Percentiles rank a stretch among this genome's conserved stretches.
Conservation (phyloP, 1,139 yeast species). For the Yarrowia galli region DNA sequence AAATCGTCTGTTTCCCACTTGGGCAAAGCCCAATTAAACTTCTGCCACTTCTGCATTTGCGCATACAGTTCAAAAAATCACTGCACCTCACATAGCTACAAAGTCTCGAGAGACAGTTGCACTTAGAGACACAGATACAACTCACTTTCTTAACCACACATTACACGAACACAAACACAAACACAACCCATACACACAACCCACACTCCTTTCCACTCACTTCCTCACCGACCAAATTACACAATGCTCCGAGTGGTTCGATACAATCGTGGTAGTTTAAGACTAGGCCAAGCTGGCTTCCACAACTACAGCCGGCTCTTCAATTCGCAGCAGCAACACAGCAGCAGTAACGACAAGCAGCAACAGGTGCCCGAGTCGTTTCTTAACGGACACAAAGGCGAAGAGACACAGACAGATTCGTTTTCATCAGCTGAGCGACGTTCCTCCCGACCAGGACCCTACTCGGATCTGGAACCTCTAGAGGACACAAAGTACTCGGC, state of each 20-base stretch:
- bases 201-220: not conserved
- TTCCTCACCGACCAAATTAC: too few relatives aligned
- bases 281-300: not conserved
- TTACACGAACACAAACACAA: too few relatives aligned
- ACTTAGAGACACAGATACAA: too few relatives aligned
- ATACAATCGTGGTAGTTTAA: not conserved
- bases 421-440: too few relatives aligned
- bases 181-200: too few relatives aligned
- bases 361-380: conserved; percentile 7
- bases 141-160: not conserved
- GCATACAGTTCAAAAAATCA: conserved; percentile 36
- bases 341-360: not conserved
- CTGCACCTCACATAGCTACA: conserved; percentile 14
- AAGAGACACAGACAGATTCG: too few relatives aligned
- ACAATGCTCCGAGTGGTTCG: conserved; percentile 13
- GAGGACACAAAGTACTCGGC: conserved; percentile 36
- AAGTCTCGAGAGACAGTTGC: conserved; percentile 19
- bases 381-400: not conserved
- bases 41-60: not conserved
- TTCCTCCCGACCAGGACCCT: not conserved
- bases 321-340: not conserved
- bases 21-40: not conserved
- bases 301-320: not conserved
- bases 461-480: conserved; percentile 15
- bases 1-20: not conserved